Evolutionary conservation across 495 filamentous ascomycete species (phyloP), one percentile per base, ranked within the genome.

Genomic region (Xylaria curta): DNA sequence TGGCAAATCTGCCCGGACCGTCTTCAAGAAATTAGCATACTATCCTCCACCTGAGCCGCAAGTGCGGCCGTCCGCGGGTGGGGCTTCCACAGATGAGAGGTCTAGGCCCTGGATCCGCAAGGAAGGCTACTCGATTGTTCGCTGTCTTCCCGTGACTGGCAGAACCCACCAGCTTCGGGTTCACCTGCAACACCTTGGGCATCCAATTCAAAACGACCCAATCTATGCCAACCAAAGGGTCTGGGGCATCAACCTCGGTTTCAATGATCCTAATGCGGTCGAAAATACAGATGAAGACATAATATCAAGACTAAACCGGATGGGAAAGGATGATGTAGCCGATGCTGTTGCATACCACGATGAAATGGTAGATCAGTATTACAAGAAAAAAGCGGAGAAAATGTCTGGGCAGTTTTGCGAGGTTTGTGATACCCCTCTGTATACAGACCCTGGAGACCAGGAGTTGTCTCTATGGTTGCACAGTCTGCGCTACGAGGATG

Each of bases 131-230:
- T 97, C 94, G 36, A 95, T 99, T 73, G 94, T 99, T 33, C 91
- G 95, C 74, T 98, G 97, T 78, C 87, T 95, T 62, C 96, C 96
- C 0, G 87, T 98, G 26, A 99, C 96, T 0, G 96, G 96, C 0
- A 89, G 96, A 60, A 99, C 96, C 8, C 96, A 99, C 77, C 96
- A 99, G 78, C 89, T 99, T 24, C 89, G 96, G 31, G 97, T 99
- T 13, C 96, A 99, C 76, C 87, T 99, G 1, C 96, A 99, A 76
- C 97, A 92, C 78, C 82, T 99, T 13, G 96, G 96, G 10, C 92
- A 99, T 76, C 97, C 96, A 3, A 98, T 99, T 75, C 89, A 91
- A 62, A 98, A 98, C 78, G 96, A 99, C 78, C 96, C 96, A 4
- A 99, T 99, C 72, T 99, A 99, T 80, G 94, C 92, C 75, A 98